These are phyloP conservation scores for Phyllosticta citrichinensis DNA, from an alignment of 2,329 filamentous ascomycete genomes.

Conservation along the genomic window DNA sequence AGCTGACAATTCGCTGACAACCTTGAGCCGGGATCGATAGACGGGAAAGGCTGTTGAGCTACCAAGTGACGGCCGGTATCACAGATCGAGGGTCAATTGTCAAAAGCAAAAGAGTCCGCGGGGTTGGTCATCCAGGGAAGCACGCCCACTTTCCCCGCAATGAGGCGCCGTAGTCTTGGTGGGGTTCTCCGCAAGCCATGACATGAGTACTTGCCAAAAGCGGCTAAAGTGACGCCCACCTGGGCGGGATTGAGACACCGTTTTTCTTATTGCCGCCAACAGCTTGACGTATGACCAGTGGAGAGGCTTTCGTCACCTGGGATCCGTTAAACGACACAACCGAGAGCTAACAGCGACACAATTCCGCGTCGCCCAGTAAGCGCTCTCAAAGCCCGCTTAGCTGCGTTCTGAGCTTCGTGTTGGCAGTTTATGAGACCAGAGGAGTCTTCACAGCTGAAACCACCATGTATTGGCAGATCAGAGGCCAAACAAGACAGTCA, in stretches of 20 bases:
- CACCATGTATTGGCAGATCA: too few relatives aligned
- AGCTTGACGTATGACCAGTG: background rate
- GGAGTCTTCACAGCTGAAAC: too few relatives aligned
- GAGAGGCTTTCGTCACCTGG: background rate
- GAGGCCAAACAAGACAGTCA: too few relatives aligned
- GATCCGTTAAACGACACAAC: background rate
- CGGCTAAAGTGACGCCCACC: background rate
- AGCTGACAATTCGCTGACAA: background rate
- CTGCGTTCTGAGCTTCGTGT: background rate
- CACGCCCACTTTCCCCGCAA: background rate
- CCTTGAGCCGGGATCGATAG: background rate
- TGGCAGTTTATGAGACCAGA: too few relatives aligned
- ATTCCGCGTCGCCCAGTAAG: background rate
- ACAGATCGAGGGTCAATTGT: background rate
- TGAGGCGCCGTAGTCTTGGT: background rate
- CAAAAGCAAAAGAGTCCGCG: background rate
- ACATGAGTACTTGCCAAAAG: background rate
- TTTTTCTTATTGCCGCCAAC: background rate
- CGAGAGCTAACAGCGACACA: background rate
- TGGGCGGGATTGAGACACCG: background rate
- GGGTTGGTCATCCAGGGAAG: background rate
- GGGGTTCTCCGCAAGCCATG: background rate
- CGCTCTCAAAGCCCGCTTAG: background rate
- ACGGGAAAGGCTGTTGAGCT: background rate
- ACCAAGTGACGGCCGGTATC: background rate